Evolutionary conservation across 306 rosid species (phyloP), one percentile per base, ranked within the genome.

Genomic region (Vigna mungo): DNA sequence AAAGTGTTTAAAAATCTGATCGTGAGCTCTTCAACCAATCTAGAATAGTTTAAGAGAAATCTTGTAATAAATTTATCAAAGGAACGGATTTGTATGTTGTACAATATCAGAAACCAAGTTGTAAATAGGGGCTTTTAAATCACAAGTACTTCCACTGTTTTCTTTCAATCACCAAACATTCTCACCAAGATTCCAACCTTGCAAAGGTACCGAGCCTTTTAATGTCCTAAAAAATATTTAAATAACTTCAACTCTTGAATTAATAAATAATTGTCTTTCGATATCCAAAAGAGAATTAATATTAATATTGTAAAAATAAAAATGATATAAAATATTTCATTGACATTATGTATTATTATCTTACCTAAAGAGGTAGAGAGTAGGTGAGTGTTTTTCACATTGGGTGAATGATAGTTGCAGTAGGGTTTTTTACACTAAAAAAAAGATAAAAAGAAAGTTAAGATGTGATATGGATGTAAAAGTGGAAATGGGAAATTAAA

Each of bases 121-220:
- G 46, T 46, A 71, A 74, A 64, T 7, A 75, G 71, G 44, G 59
- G 36, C 73, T 59, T 37, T 64, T 74, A 71, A 76, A 62, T 27
- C 44, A 32, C 46, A 9, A 34, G 59, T 65, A 68, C 9, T 25
- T 10, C 20, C 6, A 70, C 18, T 44, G n/a, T 56, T 39, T 43
- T 20, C 77, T 39, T 53, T 51, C 53, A 75, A 78, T 21, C 68
- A 36, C 65, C 58, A 61, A 60, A 83, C 88, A 82, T 78, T 85
- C 87, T 43, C 64, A 51, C 43, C 49, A 52, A 52, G 34, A 21
- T 56, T 56, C 34, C 68, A 61, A 32, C 52, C 32, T 44, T 67
- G 48, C 65, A 78, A 41, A 16, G 80, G 70, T 30, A 51, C 47
- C 13, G 30, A 34, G 39, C 20, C 75, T 43, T 65, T 17, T 15